Evolutionary conservation across 441 rosid genomes (phyloP).

Genomic region (Syzygium malaccense): DNA sequence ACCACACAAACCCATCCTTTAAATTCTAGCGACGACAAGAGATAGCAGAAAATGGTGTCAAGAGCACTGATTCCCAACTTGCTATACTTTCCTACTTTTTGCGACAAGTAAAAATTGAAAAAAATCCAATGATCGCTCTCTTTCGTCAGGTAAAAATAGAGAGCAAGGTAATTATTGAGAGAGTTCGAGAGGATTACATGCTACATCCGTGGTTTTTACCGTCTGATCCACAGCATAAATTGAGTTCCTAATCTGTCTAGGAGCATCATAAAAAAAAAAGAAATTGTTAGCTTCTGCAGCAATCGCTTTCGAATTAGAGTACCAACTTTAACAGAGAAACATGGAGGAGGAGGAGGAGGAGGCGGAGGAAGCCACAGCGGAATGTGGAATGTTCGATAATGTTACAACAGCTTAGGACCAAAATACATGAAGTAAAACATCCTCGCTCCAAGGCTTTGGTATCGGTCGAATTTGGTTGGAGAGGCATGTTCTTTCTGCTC

Average conservation of each 20-base stretch:
- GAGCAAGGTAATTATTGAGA: too few species aligned
- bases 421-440: not conserved
- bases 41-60: not conserved
- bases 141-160: not conserved
- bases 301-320: not conserved
- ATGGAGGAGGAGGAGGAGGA: not conserved
- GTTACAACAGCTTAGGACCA: not conserved
- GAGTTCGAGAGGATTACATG: not conserved
- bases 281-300: not conserved
- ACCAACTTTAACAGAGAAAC: not conserved
- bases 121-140: not conserved
- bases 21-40: not conserved
- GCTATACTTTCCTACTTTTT: not conserved
- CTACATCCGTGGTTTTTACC: not conserved
- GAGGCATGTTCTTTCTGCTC: not conserved
- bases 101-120: not conserved
- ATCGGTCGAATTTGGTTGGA: not conserved
- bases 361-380: not conserved
- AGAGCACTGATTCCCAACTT: not conserved
- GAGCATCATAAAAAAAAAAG: not conserved
- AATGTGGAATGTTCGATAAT: not conserved
- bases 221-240: not conserved
- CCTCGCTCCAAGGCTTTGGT: not conserved
- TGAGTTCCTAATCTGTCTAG: not conserved
- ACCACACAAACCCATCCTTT: not conserved